A percentile compares a stretch with the other conserved stretches of the same genome.
These are phyloP conservation scores for Exutisphaerella laricina DNA, from an alignment of 2,329 filamentous ascomycete genomes.

Conservation along the genomic window DNA sequence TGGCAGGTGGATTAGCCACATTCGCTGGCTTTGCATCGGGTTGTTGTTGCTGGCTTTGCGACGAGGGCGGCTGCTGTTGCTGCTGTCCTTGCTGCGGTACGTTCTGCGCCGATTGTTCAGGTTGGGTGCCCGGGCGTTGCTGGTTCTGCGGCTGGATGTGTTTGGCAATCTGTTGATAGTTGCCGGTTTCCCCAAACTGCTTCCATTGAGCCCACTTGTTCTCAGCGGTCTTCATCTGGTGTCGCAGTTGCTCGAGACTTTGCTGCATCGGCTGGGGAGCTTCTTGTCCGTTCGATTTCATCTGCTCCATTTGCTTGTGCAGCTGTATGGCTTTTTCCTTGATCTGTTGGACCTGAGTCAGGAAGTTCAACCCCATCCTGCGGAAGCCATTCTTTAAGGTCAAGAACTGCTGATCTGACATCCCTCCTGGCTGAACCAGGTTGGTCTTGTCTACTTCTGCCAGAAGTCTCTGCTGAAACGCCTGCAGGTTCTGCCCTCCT, in stretches of 20 bases:
- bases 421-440: slow-evolving; percentile 13
- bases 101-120: background rate
- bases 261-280: slow-evolving; percentile 10
- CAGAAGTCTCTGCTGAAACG: slow-evolving; percentile 12
- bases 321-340: slow-evolving; percentile 10
- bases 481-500: slow-evolving; percentile 10
- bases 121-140: slow-evolving; percentile 16
- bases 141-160: slow-evolving; percentile 13
- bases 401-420: slow-evolving; percentile 12
- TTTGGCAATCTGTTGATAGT: slow-evolving; percentile 6
- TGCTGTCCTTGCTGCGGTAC: background rate
- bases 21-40: slow-evolving; percentile 2
- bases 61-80: background rate
- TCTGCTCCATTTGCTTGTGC: slow-evolving; percentile 9
- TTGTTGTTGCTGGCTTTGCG: background rate
- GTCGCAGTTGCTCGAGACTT: slow-evolving; percentile 14
- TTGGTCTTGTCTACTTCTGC: slow-evolving; percentile 15
- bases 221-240: slow-evolving; percentile 10
- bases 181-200: slow-evolving; percentile 11
- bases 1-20: slow-evolving; percentile 1
- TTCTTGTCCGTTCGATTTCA: slow-evolving; percentile 11
- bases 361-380: slow-evolving; percentile 8
- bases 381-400: slow-evolving; percentile 10
- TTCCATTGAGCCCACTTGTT: slow-evolving; percentile 17
- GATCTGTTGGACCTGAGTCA: slow-evolving; percentile 13